phyloP scores from a whole-genome alignment of 169 alveolate genomes.

The Plasmodium gallinaceum region DNA sequence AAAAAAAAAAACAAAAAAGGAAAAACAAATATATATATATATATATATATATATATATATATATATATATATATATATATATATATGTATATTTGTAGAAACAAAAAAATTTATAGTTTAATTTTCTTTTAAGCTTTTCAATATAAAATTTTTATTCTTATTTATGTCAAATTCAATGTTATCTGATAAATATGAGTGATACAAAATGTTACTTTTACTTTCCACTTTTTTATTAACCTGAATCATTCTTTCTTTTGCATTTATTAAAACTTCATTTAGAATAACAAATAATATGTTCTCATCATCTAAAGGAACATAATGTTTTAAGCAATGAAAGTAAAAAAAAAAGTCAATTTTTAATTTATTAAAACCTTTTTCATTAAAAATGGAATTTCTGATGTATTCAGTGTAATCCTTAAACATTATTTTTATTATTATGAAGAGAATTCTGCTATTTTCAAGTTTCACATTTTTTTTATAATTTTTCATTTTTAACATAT shows the following conservation, averaged over 20 bases:
- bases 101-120: too few relatives aligned
- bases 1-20: too few relatives aligned
- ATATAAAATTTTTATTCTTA: constrained; percentile 29
- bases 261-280: constrained; percentile 64
- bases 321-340: constrained; percentile 51
- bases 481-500: constrained; percentile 70
- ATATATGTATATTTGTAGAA: background rate
- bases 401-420: constrained; percentile 68
- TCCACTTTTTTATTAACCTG: background rate
- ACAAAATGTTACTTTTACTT: background rate
- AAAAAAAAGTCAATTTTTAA: constrained; percentile 63
- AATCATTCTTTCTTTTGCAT: constrained; percentile 29
- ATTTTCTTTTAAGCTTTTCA: constrained; percentile 21
- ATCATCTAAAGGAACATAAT: constrained; percentile 70
- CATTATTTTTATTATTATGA: constrained; percentile 58
- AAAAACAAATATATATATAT: too few relatives aligned
- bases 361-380: constrained; percentile 36
- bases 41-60: background rate
- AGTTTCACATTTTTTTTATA: constrained; percentile 41
- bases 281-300: constrained; percentile 72
- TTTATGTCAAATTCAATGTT: constrained; percentile 16
- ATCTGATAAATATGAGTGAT: constrained; percentile 10
- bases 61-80: background rate
- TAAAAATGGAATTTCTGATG: constrained; percentile 40
- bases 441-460: constrained; percentile 31